Conservation (phyloP, 129 eudicot species). For the Rutidosis leptorrhynchoides region DNA sequence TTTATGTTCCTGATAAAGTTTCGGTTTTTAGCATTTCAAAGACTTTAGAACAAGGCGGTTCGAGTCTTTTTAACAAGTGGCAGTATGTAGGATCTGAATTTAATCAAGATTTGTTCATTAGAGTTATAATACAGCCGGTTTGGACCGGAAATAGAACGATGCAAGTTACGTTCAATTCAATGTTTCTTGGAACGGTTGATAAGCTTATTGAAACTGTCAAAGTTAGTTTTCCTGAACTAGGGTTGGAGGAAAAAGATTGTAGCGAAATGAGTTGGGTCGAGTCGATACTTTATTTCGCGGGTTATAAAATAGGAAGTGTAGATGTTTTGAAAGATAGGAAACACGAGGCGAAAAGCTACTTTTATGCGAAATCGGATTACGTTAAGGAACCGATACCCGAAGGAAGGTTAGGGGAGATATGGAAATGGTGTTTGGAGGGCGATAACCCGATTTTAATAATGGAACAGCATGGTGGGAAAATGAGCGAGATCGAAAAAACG, state of each 20-base stretch:
- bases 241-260: not conserved
- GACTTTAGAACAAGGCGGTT: slow-evolving; percentile 13
- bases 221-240: slow-evolving; percentile 11
- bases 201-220: not conserved
- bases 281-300: not conserved
- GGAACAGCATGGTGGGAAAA: slow-evolving; percentile 13
- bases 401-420: not conserved
- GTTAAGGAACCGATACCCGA: slow-evolving; percentile 5
- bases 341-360: slow-evolving; percentile 1
- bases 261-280: slow-evolving; percentile 8
- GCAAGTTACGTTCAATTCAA: not conserved
- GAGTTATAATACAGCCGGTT: slow-evolving; percentile 2
- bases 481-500: slow-evolving; percentile 13
- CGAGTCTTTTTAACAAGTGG: slow-evolving; percentile 11
- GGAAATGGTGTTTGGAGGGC: slow-evolving; percentile 14
- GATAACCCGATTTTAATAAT: slow-evolving; percentile 9
- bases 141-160: not conserved
- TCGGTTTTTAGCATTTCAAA: slow-evolving; percentile 5
- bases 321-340: slow-evolving; percentile 7
- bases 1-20: slow-evolving; percentile 8
- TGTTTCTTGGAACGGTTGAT: slow-evolving; percentile 4
- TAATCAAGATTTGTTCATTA: slow-evolving; percentile 8
- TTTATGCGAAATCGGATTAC: slow-evolving; percentile 6
- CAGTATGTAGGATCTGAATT: not conserved
- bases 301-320: not conserved